A percentile compares a stretch with the other conserved stretches of the same genome.
These are phyloP conservation scores for Amniculicola lignicola DNA, from an alignment of 495 filamentous ascomycete species.

Conservation along the genomic window DNA sequence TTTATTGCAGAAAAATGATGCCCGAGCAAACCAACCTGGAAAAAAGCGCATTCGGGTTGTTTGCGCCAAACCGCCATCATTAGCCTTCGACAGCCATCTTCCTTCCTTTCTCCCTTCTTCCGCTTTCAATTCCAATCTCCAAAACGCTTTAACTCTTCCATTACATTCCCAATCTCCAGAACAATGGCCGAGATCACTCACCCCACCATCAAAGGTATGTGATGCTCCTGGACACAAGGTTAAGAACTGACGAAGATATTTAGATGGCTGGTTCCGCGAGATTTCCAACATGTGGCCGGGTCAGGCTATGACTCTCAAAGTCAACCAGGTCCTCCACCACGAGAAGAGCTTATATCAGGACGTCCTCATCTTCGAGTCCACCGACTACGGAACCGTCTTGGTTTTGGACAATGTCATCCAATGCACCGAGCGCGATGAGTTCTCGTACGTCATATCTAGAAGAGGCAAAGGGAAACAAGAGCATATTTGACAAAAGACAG, in stretches of 20 bases:
- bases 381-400: slow-evolving; percentile 93
- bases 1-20: too few species aligned
- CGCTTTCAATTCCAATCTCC: neutral
- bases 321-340: slow-evolving; percentile 96
- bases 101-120: neutral
- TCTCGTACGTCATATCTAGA: slow-evolving; percentile 59
- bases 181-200: slow-evolving; percentile 52
- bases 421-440: slow-evolving; percentile 96
- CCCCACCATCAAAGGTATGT: slow-evolving; percentile 61
- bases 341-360: slow-evolving; percentile 99
- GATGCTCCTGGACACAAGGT: neutral
- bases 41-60: slow-evolving; percentile 14
- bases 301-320: slow-evolving; percentile 97
- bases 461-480: neutral
- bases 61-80: slow-evolving; percentile 2
- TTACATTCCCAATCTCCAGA: slow-evolving; percentile 5
- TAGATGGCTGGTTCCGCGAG: slow-evolving; percentile 99
- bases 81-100: neutral
- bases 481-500: slow-evolving; percentile 40
- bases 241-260: neutral
- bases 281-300: slow-evolving; percentile 98
- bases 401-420: slow-evolving; percentile 99
- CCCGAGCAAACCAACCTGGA: too few species aligned
- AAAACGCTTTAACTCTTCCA: neutral
- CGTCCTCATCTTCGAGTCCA: slow-evolving; percentile 95